Conservation (phyloP, 257 asterid genomes). For the Scutellaria minor region DNA sequence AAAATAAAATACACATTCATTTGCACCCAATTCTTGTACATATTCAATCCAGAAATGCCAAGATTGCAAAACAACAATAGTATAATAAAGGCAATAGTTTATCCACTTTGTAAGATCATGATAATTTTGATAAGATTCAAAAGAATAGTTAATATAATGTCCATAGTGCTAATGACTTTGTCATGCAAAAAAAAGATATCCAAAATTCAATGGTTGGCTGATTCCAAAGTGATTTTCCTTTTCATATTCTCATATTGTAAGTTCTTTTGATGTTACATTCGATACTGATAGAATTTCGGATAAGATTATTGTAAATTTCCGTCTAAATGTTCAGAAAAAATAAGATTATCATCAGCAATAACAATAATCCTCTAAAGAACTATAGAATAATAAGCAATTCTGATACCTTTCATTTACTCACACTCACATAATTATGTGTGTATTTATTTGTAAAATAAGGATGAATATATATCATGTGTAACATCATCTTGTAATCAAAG, state of each 20-base stretch:
- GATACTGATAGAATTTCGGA: too few species aligned
- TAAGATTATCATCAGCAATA: too few species aligned
- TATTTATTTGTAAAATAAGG: not conserved
- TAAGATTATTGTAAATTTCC: too few species aligned
- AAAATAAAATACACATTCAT: not conserved
- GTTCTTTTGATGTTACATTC: constrained; percentile 1
- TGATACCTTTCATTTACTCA: too few species aligned
- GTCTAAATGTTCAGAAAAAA: too few species aligned
- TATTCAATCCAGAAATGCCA: constrained; percentile 28
- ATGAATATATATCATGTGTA: not conserved
- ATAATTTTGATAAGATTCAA: constrained; percentile 40
- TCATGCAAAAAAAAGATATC: constrained; percentile 39
- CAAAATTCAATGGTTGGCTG: constrained; percentile 37
- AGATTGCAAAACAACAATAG: constrained; percentile 6
- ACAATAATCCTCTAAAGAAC: too few species aligned
- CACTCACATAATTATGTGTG: too few species aligned
- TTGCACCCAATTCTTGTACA: constrained; percentile 22
- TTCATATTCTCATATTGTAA: constrained; percentile 40
- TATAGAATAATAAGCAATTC: too few species aligned
- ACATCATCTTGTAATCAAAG: not conserved
- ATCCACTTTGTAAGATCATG: constrained; percentile 41
- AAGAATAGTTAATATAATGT: constrained; percentile 38
- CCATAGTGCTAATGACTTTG: constrained; percentile 42
- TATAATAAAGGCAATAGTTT: constrained; percentile 22
- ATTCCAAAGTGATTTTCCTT: constrained; percentile 52